Evolutionary conservation across 352 stramenopile genomes (phyloP).

Genomic region (Phytophthora multivora): DNA sequence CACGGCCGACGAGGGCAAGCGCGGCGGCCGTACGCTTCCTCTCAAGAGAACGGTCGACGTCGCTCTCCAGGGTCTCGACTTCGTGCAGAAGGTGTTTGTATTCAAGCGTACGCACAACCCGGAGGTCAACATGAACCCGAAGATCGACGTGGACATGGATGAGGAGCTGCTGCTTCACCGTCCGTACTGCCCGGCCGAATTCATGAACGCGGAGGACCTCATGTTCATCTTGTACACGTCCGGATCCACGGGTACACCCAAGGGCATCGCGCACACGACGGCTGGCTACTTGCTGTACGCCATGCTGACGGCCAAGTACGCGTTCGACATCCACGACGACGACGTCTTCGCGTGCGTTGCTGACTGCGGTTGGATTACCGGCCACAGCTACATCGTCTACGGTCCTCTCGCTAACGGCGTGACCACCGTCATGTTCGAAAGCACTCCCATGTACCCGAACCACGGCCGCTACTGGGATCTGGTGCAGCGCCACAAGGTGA

Average conservation of each 20-base stretch:
- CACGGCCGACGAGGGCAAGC: constrained; percentile 91
- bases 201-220: constrained; percentile 96
- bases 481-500: constrained; percentile 96
- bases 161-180: constrained; percentile 86
- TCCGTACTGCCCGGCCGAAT: constrained; percentile 94
- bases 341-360: constrained; percentile 96
- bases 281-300: constrained; percentile 96
- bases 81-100: constrained; percentile 95
- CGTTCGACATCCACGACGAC: constrained; percentile 92
- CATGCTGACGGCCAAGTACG: constrained; percentile 91
- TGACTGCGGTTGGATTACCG: constrained; percentile 97
- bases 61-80: constrained; percentile 83
- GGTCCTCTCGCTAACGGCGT: constrained; percentile 95
- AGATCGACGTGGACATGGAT: constrained; percentile 94
- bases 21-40: constrained; percentile 90
- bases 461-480: constrained; percentile 96
- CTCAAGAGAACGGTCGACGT: constrained; percentile 97
- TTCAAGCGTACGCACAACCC: constrained; percentile 89
- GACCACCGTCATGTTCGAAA: constrained; percentile 98
- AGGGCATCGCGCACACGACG: constrained; percentile 95
- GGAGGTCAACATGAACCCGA: constrained; percentile 70
- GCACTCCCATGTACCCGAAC: constrained; percentile 96
- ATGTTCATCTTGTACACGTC: constrained; percentile 99
- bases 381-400: constrained; percentile 97
- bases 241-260: constrained; percentile 94